phyloP scores from a whole-genome alignment of 345 rosid species.

The Microcos paniculata region DNA sequence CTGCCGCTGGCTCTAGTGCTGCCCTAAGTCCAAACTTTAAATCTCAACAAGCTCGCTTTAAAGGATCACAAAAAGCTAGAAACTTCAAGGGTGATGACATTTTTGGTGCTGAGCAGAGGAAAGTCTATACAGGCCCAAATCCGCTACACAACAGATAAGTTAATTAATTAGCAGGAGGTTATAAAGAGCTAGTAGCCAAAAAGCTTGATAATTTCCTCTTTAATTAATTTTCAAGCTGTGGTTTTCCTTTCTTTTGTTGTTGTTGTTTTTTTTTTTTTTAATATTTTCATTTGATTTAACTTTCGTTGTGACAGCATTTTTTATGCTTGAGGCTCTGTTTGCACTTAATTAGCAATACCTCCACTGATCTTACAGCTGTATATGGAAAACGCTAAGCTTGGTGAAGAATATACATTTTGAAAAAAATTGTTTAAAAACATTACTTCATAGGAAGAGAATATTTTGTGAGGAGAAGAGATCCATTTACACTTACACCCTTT shows the following conservation, averaged over 20 bases:
- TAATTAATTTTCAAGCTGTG: neutral
- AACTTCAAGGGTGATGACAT: slow-evolving; percentile 19
- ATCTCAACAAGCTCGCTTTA: slow-evolving; percentile 12
- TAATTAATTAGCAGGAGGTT: neutral
- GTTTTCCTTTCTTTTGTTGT: neutral
- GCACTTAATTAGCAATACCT: neutral
- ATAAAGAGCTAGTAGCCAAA: neutral
- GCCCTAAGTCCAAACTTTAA: neutral
- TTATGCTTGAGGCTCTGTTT: neutral
- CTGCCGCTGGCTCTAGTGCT: slow-evolving; percentile 17
- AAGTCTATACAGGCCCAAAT: slow-evolving; percentile 59
- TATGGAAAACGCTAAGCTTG: slow-evolving; percentile 3
- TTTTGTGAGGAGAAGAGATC: neutral
- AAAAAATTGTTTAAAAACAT: too few species aligned
- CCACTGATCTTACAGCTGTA: slow-evolving; percentile 10
- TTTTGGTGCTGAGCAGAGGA: slow-evolving; percentile 54
- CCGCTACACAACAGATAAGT: slow-evolving; percentile 61
- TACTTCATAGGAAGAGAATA: neutral
- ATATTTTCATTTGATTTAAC: neutral
- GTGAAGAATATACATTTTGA: neutral
- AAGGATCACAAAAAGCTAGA: slow-evolving; percentile 18
- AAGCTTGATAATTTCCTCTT: neutral
- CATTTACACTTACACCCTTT: too few species aligned
- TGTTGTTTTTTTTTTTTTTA: neutral
- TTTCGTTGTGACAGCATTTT: slow-evolving; percentile 1